Evolutionary conservation across 2,329 filamentous ascomycete genomes (phyloP), one percentile per base, ranked within the genome.

Genomic region (Talaromyces verruculosus): DNA sequence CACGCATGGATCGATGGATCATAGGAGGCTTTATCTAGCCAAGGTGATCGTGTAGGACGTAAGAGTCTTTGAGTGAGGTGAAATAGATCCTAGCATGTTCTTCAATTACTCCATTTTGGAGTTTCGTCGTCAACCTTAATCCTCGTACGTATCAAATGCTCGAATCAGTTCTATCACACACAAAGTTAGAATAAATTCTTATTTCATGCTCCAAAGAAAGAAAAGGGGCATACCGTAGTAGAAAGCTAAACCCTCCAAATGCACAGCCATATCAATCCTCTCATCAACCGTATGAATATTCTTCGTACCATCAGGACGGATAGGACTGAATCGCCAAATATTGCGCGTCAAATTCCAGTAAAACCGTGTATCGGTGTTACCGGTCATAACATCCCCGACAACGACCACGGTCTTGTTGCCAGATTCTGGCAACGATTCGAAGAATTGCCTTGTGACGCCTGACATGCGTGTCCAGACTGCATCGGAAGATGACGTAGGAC

Each of bases 251-350:
- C 72, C 79, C 67, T 82, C 79, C 47, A 82, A 64, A 71, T 82
- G 80, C 19, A 78, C 78, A 67, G 74, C 72, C 58, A 82, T 75
- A 17, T 73, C 74, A 35, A 84, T 73, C 28, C 75, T 78, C 74
- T 85, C 83, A 69, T 85, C 81, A 1, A 84, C 81, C 0, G 83
- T 84, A 69, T 85, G 83, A 7, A 82, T 81, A 63, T 83, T 83
- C 8, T 79, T 70, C 41, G 80, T 61, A 0, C 79, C 79, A 0
- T 76, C 78, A 28, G 79, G 78, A 63, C 82, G 81, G 1, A 80
- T 79, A 1, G 83, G 82, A 15, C 78, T 82, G 71, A 83, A 85
- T 1, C 84, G 76, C 69, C 84, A 85, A 8, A 85, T 84, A 63
- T 85, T 81, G 67, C 79, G 77, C n/a, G 82, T 82, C 67, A 85